Conservation (phyloP, 1,284 basidiomycete species). For the Tranzscheliella williamsii region DNA sequence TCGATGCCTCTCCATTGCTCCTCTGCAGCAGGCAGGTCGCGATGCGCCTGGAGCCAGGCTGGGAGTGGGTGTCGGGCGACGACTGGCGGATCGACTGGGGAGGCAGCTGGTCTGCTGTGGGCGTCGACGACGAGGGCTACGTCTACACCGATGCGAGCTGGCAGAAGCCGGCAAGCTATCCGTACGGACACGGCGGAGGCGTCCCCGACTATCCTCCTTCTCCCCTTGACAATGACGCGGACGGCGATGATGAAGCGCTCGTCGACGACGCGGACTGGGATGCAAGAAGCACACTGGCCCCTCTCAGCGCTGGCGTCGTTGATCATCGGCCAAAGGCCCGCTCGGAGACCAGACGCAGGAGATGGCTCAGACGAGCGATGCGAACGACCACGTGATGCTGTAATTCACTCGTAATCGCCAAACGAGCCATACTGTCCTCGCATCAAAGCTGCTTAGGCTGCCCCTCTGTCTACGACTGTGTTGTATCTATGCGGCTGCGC, state of each 20-base stretch:
- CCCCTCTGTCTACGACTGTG: no score
- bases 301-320: slow-evolving; percentile 30
- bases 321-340: slow-evolving; percentile 29
- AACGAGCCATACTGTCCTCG: no score
- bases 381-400: not conserved
- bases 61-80: slow-evolving; percentile 56
- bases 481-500: no score
- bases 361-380: slow-evolving; percentile 40
- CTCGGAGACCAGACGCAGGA: slow-evolving; percentile 31
- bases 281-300: slow-evolving; percentile 14
- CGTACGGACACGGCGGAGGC: slow-evolving; percentile 49
- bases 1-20: not conserved
- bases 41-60: slow-evolving; percentile 51
- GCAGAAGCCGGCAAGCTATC: slow-evolving; percentile 54
- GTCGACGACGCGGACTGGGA: slow-evolving; percentile 14
- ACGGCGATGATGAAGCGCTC: slow-evolving; percentile 5
- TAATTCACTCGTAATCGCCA: not conserved
- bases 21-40: slow-evolving; percentile 47
- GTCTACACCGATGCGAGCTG: slow-evolving; percentile 57
- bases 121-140: slow-evolving; percentile 55
- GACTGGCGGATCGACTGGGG: slow-evolving; percentile 61
- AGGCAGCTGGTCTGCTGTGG: slow-evolving; percentile 54
- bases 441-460: no score
- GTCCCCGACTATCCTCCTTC: slow-evolving; percentile 28
- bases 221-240: slow-evolving; percentile 21